Conservation (phyloP, 2,329 filamentous ascomycete genomes). For the Knufia petricola region DNA sequence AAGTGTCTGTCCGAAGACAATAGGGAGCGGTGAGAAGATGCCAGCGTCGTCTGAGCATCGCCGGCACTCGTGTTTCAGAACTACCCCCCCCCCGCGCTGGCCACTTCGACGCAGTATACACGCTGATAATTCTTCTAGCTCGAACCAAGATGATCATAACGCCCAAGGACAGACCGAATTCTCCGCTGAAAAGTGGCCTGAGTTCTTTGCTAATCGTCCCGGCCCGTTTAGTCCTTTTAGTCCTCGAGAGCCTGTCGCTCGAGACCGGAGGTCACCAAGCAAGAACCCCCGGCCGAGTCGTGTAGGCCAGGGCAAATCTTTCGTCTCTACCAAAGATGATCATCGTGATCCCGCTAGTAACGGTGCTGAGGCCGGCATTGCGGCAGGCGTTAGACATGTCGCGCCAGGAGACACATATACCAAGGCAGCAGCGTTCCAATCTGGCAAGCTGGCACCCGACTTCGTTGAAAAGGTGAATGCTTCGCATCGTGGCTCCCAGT, state of each 20-base stretch:
- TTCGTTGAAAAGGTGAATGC: conserved; percentile 12
- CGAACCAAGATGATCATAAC: conserved; percentile 17
- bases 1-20: conserved; percentile 20
- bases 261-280: conserved; percentile 22
- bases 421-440: conserved; percentile 16
- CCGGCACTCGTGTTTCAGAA: background rate
- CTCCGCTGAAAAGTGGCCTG: conserved; percentile 34
- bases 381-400: conserved; percentile 11
- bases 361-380: background rate
- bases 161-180: conserved; percentile 30
- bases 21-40: background rate
- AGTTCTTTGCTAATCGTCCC: conserved; percentile 27
- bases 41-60: background rate
- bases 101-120: background rate
- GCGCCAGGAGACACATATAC: conserved; percentile 8
- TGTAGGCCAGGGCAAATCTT: conserved; percentile 7
- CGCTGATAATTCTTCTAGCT: conserved; percentile 7
- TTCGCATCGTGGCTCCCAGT: background rate
- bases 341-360: conserved; percentile 2
- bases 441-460: conserved; percentile 17
- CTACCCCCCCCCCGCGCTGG: background rate
- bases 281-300: conserved; percentile 12
- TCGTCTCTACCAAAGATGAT: conserved; percentile 12
- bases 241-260: conserved; percentile 22
- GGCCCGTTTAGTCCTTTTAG: conserved; percentile 34